Percentiles rank a stretch among this genome's conserved stretches.
These are phyloP conservation scores for Podospora anserina DNA, from an alignment of 495 filamentous ascomycete species.

Conservation along the genomic window DNA sequence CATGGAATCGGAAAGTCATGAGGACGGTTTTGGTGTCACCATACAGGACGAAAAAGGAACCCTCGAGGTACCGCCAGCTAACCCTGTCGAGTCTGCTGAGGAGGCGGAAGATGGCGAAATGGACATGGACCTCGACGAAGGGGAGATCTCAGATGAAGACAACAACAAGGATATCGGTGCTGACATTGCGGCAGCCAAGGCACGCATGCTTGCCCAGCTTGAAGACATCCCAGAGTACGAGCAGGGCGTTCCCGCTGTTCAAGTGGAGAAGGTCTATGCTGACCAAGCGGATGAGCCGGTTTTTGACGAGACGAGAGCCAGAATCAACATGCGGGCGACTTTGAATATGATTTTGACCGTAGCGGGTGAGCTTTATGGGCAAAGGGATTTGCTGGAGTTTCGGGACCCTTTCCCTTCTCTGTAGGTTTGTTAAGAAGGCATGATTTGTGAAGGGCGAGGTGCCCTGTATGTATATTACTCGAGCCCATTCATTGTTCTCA, in stretches of 20 bases:
- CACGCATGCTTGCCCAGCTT: conserved; percentile 53
- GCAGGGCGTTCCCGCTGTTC: background rate
- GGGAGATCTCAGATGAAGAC: conserved; percentile 41
- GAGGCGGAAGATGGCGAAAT: conserved; percentile 37
- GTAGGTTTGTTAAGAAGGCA: conserved; percentile 15
- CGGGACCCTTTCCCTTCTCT: conserved; percentile 51
- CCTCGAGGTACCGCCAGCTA: background rate
- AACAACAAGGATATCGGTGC: conserved; percentile 31
- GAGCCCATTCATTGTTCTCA: background rate
- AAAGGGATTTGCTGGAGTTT: conserved; percentile 77
- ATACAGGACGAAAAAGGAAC: background rate
- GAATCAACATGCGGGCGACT: conserved; percentile 53
- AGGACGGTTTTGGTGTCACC: conserved; percentile 19
- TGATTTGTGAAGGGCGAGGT: background rate
- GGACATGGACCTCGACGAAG: conserved; percentile 47
- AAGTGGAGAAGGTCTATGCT: background rate
- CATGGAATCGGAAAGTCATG: conserved; percentile 22
- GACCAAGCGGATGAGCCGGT: conserved; percentile 1
- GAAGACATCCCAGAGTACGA: background rate
- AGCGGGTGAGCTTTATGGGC: conserved; percentile 85
- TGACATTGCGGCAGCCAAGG: conserved; percentile 58
- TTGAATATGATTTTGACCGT: conserved; percentile 92
- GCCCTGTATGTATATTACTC: background rate
- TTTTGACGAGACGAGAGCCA: conserved; percentile 31
- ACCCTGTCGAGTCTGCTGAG: conserved; percentile 14